phyloP scores from a whole-genome alignment of 305 asterid species.

The Solanum hybrid region DNA sequence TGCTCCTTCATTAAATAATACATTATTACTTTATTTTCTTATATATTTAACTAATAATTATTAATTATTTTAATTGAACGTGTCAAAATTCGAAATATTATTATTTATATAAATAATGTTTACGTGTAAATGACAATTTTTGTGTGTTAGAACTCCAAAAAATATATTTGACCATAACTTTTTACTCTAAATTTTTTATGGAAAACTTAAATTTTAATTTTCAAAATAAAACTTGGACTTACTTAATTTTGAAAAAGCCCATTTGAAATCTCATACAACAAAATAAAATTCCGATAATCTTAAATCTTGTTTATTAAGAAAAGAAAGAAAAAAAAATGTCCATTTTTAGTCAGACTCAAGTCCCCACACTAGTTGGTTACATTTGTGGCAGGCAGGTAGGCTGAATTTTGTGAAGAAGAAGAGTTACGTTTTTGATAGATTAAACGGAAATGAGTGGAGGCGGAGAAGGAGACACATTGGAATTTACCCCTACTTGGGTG shows the following conservation, averaged over 20 bases:
- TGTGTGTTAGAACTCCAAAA: neutral
- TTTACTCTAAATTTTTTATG: neutral
- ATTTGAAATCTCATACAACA: neutral
- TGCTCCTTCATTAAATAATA: neutral
- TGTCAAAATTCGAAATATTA: neutral
- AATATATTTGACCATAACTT: neutral
- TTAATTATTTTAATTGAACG: neutral
- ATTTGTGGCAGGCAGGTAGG: neutral
- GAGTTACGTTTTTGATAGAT: neutral
- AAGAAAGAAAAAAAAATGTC: neutral
- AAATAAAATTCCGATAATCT: neutral
- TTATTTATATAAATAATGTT: neutral
- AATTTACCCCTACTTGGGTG: conserved; percentile 96
- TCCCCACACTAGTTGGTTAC: neutral
- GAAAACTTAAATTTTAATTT: neutral
- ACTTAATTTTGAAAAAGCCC: neutral
- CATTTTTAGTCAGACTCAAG: neutral
- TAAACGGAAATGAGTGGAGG: conserved; percentile 50
- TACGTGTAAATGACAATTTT: neutral
- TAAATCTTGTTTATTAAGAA: neutral
- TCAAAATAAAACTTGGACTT: neutral
- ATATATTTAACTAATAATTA: neutral
- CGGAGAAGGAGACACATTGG: conserved; percentile 58
- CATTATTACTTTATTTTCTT: neutral
- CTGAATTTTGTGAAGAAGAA: neutral